Conservation (phyloP, 2,329 filamentous ascomycete species). For the Sporothrix globosa region DNA sequence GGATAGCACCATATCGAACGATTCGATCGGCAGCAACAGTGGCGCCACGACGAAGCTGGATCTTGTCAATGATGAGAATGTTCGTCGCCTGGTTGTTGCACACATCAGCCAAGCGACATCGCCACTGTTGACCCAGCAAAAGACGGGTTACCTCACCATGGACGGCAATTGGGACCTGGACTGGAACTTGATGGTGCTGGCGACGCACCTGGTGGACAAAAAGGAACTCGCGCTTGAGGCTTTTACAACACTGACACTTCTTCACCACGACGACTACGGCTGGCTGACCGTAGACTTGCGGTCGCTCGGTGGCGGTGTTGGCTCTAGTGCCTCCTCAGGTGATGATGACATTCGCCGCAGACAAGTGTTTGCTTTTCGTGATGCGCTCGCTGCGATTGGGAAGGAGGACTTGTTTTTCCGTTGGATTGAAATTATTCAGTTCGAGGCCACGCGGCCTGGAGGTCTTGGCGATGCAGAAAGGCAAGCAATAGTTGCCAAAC, state of each 20-base stretch:
- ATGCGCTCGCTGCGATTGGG: slow-evolving; percentile 71
- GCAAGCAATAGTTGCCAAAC: slow-evolving; percentile 71
- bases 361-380: slow-evolving; percentile 80
- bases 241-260: slow-evolving; percentile 70
- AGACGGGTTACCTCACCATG: slow-evolving; percentile 87
- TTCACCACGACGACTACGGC: slow-evolving; percentile 68
- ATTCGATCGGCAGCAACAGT: background rate
- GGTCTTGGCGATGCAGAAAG: slow-evolving; percentile 72
- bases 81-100: slow-evolving; percentile 61
- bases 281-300: slow-evolving; percentile 71
- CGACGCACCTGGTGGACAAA: slow-evolving; percentile 69
- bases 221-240: slow-evolving; percentile 64
- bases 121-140: slow-evolving; percentile 66
- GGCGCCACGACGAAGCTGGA: slow-evolving; percentile 50
- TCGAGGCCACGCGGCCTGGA: slow-evolving; percentile 75
- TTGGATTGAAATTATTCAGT: slow-evolving; percentile 92
- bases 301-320: slow-evolving; percentile 41
- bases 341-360: slow-evolving; percentile 65
- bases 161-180: slow-evolving; percentile 86
- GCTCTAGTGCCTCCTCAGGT: background rate
- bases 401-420: slow-evolving; percentile 90
- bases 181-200: slow-evolving; percentile 77
- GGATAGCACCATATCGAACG: background rate
- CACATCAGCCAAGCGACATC: slow-evolving; percentile 71
- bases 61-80: slow-evolving; percentile 53